Evolutionary conservation across 805 yeast species (phyloP), one percentile per base, ranked within the genome.

Genomic region (Lipomyces mesembrius): DNA sequence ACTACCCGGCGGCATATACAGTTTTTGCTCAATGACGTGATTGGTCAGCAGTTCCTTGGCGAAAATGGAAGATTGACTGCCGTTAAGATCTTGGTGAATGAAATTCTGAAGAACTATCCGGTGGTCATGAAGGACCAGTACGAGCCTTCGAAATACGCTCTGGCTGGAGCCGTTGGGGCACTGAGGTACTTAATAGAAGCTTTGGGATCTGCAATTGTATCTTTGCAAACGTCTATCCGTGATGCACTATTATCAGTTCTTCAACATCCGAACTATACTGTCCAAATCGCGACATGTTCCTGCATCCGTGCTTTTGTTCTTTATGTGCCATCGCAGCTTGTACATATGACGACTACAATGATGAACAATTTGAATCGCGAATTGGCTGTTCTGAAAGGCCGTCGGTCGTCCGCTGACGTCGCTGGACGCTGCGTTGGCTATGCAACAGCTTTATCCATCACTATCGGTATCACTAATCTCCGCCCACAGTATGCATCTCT

Each of bases 401-500:
- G 74, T 5, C 69, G 71, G 12, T 59, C 59, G 7, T 39, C 63
- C 9, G 37, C 57, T 8, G 70, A 71, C 20, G 68, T 55, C 32
- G 63, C 66, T 34, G 70, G 67, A 34, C 61, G 72, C 25, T 68
- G 72, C 20, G 49, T 71, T 3, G 80, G 80, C 1, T 70, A 72
- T 59, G 76, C 80, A 1, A 70, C 70, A 57, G 68, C 73, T 49
- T 64, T 76, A 4, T 63, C 80, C 0, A 62, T 74, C 4, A 59
- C 74, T 52, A 72, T 73, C n/a, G 71, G 78, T 7, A 39, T 77
- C 11, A 69, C 77, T 9, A 63, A 66, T 37, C 52, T 62, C 22
- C 60, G 74, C 59, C 73, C 79, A 22, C 74, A 75, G 57, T 82
- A 81, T 70, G 83, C 84, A 5, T 78, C 87, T 2, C 76, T 79